phyloP scores from a whole-genome alignment of 305 asterid genomes.

The Fraxinus albicans region DNA sequence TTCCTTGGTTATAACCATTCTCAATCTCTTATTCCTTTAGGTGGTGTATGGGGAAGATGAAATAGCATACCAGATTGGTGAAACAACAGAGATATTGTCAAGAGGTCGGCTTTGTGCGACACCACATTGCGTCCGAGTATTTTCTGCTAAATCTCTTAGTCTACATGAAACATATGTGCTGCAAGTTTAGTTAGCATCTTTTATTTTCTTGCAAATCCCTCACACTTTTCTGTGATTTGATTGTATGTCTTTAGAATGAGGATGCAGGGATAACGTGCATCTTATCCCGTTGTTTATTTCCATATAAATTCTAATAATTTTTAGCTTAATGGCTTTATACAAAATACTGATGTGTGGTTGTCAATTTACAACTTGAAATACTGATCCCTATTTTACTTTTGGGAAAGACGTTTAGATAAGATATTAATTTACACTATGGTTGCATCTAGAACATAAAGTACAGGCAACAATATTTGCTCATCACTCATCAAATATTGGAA shows the following conservation, averaged over 20 bases:
- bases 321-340: neutral
- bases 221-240: neutral
- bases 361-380: neutral
- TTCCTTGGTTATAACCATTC: conserved; percentile 5
- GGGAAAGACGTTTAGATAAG: neutral
- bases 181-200: conserved; percentile 3
- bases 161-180: conserved; percentile 1
- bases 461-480: neutral
- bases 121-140: conserved; percentile 91
- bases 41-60: conserved; percentile 86
- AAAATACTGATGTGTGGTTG: neutral
- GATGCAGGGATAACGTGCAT: conserved; percentile 2
- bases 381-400: neutral
- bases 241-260: conserved; percentile 1
- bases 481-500: neutral
- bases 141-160: conserved; percentile 16
- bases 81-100: conserved; percentile 85
- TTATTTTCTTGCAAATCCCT: neutral
- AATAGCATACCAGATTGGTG: conserved; percentile 92
- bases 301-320: neutral
- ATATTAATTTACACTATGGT: neutral
- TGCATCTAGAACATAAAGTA: neutral
- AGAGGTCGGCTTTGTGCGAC: conserved; percentile 88
- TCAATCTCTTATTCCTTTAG: conserved; percentile 36
- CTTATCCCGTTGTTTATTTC: neutral